phyloP scores from a whole-genome alignment of 768 basidiomycete species.

The Thelephora aurantiotincta region DNA sequence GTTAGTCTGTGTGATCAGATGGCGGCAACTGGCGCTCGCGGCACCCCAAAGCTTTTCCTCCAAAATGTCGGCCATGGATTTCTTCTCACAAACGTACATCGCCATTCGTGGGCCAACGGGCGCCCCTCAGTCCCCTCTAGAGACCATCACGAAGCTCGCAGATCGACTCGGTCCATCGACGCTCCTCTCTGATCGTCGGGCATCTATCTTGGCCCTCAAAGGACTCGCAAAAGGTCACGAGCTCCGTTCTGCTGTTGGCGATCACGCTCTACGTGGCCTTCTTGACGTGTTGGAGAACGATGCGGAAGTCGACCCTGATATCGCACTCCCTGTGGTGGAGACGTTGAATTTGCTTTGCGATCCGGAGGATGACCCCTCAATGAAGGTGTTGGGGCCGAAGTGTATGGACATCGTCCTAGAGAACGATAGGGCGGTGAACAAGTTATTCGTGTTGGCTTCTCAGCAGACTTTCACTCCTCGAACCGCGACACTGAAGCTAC shows the following conservation, averaged over 20 bases:
- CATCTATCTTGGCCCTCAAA: conserved; percentile 87
- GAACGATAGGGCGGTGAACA: conserved; percentile 57
- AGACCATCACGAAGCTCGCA: conserved; percentile 78
- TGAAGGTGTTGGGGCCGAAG: conserved; percentile 66
- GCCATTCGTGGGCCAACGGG: conserved; percentile 77
- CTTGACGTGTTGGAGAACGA: conserved; percentile 76
- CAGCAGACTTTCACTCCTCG: conserved; percentile 75
- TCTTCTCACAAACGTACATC: conserved; percentile 74
- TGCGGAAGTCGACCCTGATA: conserved; percentile 82
- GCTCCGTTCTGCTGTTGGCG: conserved; percentile 56
- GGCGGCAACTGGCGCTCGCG: no score
- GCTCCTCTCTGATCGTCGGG: conserved; percentile 80
- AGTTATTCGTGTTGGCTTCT: conserved; percentile 61
- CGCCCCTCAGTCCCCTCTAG: conserved; percentile 67
- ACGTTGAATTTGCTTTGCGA: conserved; percentile 81
- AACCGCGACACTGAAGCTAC: conserved; percentile 70
- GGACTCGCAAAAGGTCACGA: conserved; percentile 87
- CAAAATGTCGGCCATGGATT: conserved; percentile 41
- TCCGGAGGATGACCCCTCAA: conserved; percentile 36
- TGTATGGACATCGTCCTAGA: conserved; percentile 73
- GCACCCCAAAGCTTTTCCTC: no score
- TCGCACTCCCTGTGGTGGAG: conserved; percentile 86
- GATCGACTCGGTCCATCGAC: conserved; percentile 86
- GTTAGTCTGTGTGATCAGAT: no score
- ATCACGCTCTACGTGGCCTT: conserved; percentile 61